These are phyloP conservation scores for Cynara cardunculus DNA, from an alignment of 129 eudicot species.

Conservation along the genomic window DNA sequence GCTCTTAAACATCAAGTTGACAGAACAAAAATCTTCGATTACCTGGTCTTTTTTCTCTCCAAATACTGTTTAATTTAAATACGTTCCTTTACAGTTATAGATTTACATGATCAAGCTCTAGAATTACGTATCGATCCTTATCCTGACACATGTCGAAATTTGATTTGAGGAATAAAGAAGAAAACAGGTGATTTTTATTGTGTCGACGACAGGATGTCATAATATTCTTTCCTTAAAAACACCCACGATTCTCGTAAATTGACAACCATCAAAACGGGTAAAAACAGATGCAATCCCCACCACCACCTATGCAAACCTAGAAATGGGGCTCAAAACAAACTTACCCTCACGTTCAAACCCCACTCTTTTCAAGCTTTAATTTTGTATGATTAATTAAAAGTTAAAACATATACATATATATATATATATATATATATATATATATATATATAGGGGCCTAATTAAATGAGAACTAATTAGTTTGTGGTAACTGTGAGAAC, in stretches of 20 bases:
- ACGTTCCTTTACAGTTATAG: not conserved
- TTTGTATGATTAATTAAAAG: not conserved
- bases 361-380: conserved; percentile 1
- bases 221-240: not conserved
- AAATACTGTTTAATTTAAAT: not conserved
- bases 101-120: no score
- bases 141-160: not conserved
- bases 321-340: conserved; percentile 27
- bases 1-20: not conserved
- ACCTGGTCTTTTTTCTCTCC: not conserved
- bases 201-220: not conserved
- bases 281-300: not conserved
- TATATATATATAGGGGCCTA: no score
- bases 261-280: not conserved
- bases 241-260: not conserved
- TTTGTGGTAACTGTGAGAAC: no score
- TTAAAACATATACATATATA: no score
- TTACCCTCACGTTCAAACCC: conserved; percentile 13
- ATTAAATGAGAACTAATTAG: no score
- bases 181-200: not conserved
- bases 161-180: no score
- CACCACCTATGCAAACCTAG: not conserved
- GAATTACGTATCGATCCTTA: not conserved
- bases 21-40: not conserved
- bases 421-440: no score